Evolutionary conservation across 495 filamentous ascomycete species (phyloP).

Genomic region (Daldinia vernicosa): DNA sequence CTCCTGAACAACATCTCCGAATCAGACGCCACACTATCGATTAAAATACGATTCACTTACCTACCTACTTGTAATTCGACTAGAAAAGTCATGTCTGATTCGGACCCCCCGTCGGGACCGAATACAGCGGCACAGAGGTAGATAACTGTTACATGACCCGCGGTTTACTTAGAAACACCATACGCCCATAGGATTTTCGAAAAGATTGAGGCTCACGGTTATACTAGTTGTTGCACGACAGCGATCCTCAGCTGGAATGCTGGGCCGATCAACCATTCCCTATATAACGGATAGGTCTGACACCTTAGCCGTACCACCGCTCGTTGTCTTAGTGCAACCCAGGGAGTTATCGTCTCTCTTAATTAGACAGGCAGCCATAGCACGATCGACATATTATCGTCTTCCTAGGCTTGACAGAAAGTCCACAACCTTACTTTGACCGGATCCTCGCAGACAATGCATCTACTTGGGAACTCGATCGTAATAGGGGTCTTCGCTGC

Average conservation of each 20-base stretch:
- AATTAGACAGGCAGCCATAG: neutral
- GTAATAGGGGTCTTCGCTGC: constrained; percentile 10
- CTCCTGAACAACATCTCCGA: neutral
- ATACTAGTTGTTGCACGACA: constrained; percentile 6
- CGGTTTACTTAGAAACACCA: neutral
- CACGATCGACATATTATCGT: neutral
- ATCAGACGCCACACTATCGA: constrained; percentile 14
- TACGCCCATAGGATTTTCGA: constrained; percentile 3
- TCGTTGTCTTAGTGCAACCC: constrained; percentile 5
- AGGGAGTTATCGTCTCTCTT: neutral
- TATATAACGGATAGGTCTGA: constrained; percentile 30
- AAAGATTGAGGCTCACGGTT: constrained; percentile 12
- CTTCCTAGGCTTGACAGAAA: neutral
- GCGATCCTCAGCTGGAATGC: constrained; percentile 5
- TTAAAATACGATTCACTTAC: constrained; percentile 22
- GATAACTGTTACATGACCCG: constrained; percentile 11
- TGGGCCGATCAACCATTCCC: constrained; percentile 4
- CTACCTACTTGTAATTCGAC: neutral
- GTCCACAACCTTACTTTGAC: neutral
- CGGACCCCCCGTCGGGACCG: constrained; percentile 30
- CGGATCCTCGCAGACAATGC: constrained; percentile 15
- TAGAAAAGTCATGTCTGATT: neutral
- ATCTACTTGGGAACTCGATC: constrained; percentile 6
- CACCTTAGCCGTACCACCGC: constrained; percentile 6
- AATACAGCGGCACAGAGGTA: constrained; percentile 21